Evolutionary conservation across 805 yeast species (phyloP), one percentile per base, ranked within the genome.

Genomic region (Jamesozyma rosinii): DNA sequence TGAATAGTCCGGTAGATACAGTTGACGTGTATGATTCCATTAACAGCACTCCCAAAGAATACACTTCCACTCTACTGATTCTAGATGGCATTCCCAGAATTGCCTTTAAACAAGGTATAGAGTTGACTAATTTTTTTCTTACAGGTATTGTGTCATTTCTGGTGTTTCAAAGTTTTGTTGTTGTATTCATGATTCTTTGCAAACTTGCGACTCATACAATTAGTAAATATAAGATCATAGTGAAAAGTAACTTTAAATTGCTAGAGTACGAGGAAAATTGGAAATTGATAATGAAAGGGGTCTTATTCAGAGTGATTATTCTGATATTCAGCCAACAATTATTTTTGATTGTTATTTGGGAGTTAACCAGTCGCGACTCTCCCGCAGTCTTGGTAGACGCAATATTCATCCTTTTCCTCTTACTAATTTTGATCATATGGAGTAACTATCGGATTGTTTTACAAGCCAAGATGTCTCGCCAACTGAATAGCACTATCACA

Each of bases 11-110:
- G 24, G 64, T 79, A 44, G 68, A 71, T 50, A 75, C 75, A 51
- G 50, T 72, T 2, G 49, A 61, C 3, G 54, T 82, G 33, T 84
- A 83, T 61, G 77, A 86, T 17, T 75, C 81, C 8, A 68, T 81
- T 61, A 95, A 89, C 61, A 75, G 75, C 49, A 75, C 75, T 46
- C 59, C 73, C 2, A 67, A 72, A 34, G 64, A 73, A 33, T 63
- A 81, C 37, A 65, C 81, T 1, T 67, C 82, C 3, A 83, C 81
- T 55, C 85, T 86, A 35, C 70, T 90, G 54, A 79, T 90, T 33
- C 67, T 90, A 41, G 76, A 95, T 58, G 98, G 98, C 50, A 81
- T 92, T 47, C 85, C 87, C 63, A 79, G 97, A 66, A 95, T 90
- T 6, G 79, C 96, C 0, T 90, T 70, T 59, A 66, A 82, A 53